Evolutionary conservation across 768 basidiomycete genomes (phyloP).

Genomic region (Tricholomella constricta): DNA sequence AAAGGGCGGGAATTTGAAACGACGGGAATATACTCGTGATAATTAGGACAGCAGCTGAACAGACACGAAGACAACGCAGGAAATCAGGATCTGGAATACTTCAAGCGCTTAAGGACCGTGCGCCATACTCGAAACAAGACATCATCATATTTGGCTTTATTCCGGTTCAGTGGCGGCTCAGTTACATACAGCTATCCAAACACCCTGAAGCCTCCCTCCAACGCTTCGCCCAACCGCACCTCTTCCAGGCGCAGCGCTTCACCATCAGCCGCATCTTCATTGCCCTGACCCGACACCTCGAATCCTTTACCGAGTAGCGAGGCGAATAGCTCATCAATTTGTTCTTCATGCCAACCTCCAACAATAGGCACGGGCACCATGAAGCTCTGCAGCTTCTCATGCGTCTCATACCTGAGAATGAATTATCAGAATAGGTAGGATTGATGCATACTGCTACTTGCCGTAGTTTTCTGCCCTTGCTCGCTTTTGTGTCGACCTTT

Average conservation of each 20-base stretch:
- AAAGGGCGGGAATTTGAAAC: too few relatives aligned
- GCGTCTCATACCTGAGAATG: constrained; percentile 75
- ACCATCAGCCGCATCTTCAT: constrained; percentile 27
- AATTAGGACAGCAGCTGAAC: not conserved
- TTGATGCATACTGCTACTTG: constrained; percentile 32
- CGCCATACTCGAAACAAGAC: constrained; percentile 2
- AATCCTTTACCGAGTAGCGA: constrained; percentile 82
- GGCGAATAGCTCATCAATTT: constrained; percentile 92
- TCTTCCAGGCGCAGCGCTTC: constrained; percentile 29
- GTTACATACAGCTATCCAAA: constrained; percentile 60
- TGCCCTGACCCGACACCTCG: constrained; percentile 34
- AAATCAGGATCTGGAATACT: too few relatives aligned
- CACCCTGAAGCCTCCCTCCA: constrained; percentile 53
- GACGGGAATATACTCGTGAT: not conserved
- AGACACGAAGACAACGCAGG: not conserved
- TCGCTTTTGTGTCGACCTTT: constrained; percentile 94
- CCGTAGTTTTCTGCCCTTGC: constrained; percentile 93
- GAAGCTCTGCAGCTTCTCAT: constrained; percentile 96
- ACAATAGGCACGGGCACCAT: constrained; percentile 82
- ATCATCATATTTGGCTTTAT: constrained; percentile 42
- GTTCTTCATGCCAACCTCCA: constrained; percentile 91
- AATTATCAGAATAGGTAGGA: not conserved
- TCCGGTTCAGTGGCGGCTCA: constrained; percentile 35
- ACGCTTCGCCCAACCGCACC: constrained; percentile 30
- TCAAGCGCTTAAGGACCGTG: too few relatives aligned